A percentile compares a stretch with the other conserved stretches of the same genome.
Evolutionary conservation across 1,284 basidiomycete species (phyloP).

Genomic region (Fistulinella cinereoalba): DNA sequence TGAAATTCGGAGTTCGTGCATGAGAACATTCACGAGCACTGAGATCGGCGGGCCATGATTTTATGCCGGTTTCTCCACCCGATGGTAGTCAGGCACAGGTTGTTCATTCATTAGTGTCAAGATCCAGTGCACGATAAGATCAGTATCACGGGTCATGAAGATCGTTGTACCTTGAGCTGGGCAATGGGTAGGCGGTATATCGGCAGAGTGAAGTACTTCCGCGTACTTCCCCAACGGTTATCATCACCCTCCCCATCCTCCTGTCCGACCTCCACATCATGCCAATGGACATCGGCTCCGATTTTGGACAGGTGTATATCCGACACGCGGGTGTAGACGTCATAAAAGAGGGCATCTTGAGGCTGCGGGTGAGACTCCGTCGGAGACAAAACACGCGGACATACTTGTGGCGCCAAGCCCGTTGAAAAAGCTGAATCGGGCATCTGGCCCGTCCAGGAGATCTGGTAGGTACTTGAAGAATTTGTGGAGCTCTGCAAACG

Average conservation of each 20-base stretch:
- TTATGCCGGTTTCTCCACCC: too few relatives aligned
- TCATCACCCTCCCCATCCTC: conserved; percentile 36
- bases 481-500: conserved; percentile 57
- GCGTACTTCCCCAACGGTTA: conserved; percentile 65
- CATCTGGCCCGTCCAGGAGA: conserved; percentile 73
- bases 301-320: conserved; percentile 85
- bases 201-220: conserved; percentile 70
- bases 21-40: too few relatives aligned
- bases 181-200: conserved; percentile 64
- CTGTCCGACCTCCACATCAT: conserved; percentile 60
- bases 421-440: conserved; percentile 95
- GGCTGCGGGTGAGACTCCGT: conserved; percentile 6
- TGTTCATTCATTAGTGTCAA: too few relatives aligned
- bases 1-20: too few relatives aligned
- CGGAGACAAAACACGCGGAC: conserved; percentile 7
- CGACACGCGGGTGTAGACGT: conserved; percentile 85
- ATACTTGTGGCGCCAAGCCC: conserved; percentile 93
- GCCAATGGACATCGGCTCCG: conserved; percentile 74
- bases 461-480: conserved; percentile 87
- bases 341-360: conserved; percentile 82
- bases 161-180: conserved; percentile 33
- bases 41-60: too few relatives aligned
- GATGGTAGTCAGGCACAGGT: too few relatives aligned
- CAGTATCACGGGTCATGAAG: not conserved
- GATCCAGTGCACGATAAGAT: not conserved